Conservation (phyloP, 2,329 filamentous ascomycete species). For the Stylonectria norvegica region DNA sequence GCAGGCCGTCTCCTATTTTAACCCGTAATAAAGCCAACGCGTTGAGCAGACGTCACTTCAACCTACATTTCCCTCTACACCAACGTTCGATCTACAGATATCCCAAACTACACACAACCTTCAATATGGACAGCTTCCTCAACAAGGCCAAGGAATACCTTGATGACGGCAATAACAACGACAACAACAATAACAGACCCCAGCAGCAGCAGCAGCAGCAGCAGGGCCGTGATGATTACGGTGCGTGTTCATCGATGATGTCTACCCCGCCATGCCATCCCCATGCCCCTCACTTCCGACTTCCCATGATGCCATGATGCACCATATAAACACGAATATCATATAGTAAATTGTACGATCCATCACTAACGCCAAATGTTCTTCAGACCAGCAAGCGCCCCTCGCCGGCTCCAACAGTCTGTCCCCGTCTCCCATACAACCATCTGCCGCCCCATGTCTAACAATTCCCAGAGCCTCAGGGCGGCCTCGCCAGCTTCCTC, state of each 20-base stretch:
- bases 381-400: conserved; percentile 19
- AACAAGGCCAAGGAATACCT: conserved; percentile 38
- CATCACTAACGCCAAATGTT: neutral
- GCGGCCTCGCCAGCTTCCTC: conserved; percentile 37
- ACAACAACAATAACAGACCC: conserved; percentile 20
- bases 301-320: neutral
- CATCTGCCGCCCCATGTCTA: conserved; percentile 1
- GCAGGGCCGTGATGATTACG: neutral
- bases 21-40: too few relatives aligned
- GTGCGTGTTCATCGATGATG: neutral
- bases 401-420: conserved; percentile 26
- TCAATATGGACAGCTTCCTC: conserved; percentile 38
- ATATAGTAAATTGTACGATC: too few relatives aligned
- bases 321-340: too few relatives aligned
- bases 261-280: neutral
- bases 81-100: too few relatives aligned
- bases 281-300: too few relatives aligned
- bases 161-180: conserved; percentile 28
- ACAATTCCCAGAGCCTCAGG: conserved; percentile 31
- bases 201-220: conserved; percentile 8
- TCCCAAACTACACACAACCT: too few relatives aligned
- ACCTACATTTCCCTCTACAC: conserved; percentile 2
- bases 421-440: conserved; percentile 11
- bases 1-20: too few relatives aligned
- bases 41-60: conserved; percentile 1